These are phyloP conservation scores for Agrostemma githago DNA, from an alignment of 148 eudicot genomes.

Conservation along the genomic window DNA sequence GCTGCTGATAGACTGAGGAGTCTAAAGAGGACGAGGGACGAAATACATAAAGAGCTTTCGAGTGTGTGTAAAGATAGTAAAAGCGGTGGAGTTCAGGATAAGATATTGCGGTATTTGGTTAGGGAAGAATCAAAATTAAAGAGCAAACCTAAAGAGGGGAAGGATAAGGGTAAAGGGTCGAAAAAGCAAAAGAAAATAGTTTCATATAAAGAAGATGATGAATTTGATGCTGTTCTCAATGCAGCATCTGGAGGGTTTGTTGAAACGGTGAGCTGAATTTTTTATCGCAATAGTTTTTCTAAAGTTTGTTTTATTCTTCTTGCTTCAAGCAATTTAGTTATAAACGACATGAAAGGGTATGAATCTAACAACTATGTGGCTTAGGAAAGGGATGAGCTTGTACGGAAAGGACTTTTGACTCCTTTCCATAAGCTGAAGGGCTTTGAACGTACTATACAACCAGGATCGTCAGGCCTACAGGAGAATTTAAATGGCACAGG, in stretches of 20 bases:
- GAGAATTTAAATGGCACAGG: constrained; percentile 28
- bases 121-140: constrained; percentile 58
- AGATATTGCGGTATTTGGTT: constrained; percentile 55
- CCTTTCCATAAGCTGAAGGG: constrained; percentile 97
- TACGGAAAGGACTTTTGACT: constrained; percentile 87
- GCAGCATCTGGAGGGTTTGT: constrained; percentile 93
- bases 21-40: constrained; percentile 68
- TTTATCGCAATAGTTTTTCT: neutral
- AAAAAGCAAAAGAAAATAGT: constrained; percentile 57
- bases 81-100: constrained; percentile 34
- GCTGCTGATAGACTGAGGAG: constrained; percentile 77
- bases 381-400: constrained; percentile 92
- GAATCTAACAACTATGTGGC: constrained; percentile 25
- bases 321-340: neutral
- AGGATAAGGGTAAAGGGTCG: constrained; percentile 34
- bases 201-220: constrained; percentile 66
- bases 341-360: constrained; percentile 10
- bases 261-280: constrained; percentile 70
- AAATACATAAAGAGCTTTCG: constrained; percentile 58
- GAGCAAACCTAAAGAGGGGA: constrained; percentile 44
- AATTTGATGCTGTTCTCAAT: constrained; percentile 77
- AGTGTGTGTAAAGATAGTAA: constrained; percentile 34
- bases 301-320: neutral
- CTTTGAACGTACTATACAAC: constrained; percentile 73
- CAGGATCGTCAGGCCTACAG: constrained; percentile 41